Evolutionary conservation across 805 yeast genomes (phyloP).

Genomic region (Blastobotrys attinorum): DNA sequence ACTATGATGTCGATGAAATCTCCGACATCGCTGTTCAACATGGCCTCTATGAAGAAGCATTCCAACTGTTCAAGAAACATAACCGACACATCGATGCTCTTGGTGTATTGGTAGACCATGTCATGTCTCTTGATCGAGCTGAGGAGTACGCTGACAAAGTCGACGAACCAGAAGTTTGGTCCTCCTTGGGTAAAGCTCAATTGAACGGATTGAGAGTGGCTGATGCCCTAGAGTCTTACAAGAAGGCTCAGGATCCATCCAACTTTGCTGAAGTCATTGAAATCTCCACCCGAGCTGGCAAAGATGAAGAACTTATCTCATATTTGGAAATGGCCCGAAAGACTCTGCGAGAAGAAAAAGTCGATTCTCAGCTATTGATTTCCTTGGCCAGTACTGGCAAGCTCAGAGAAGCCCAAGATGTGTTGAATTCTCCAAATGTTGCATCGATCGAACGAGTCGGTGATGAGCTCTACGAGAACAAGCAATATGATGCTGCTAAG

Average conservation of each 20-base stretch:
- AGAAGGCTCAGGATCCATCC: constrained; percentile 84
- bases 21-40: constrained; percentile 88
- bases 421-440: constrained; percentile 80
- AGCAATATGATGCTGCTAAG: constrained; percentile 89
- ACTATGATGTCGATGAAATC: constrained; percentile 88
- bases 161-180: constrained; percentile 83
- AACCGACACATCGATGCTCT: constrained; percentile 72
- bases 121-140: constrained; percentile 92
- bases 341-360: constrained; percentile 79
- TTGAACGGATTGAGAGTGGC: constrained; percentile 85
- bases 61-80: constrained; percentile 81
- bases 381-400: constrained; percentile 75
- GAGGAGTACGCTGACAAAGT: constrained; percentile 86
- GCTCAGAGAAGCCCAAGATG: constrained; percentile 72
- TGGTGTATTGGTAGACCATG: constrained; percentile 84
- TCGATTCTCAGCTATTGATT: constrained; percentile 87
- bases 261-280: constrained; percentile 90
- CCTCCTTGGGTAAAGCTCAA: constrained; percentile 92
- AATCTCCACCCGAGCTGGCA: constrained; percentile 91
- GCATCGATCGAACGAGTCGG: constrained; percentile 91
- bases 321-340: constrained; percentile 88
- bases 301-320: constrained; percentile 84
- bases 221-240: constrained; percentile 87
- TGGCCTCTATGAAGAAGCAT: constrained; percentile 87
- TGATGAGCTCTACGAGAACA: constrained; percentile 73